Conservation (phyloP, 2,329 filamentous ascomycete species). For the Rhynchosporium graminicola region DNA sequence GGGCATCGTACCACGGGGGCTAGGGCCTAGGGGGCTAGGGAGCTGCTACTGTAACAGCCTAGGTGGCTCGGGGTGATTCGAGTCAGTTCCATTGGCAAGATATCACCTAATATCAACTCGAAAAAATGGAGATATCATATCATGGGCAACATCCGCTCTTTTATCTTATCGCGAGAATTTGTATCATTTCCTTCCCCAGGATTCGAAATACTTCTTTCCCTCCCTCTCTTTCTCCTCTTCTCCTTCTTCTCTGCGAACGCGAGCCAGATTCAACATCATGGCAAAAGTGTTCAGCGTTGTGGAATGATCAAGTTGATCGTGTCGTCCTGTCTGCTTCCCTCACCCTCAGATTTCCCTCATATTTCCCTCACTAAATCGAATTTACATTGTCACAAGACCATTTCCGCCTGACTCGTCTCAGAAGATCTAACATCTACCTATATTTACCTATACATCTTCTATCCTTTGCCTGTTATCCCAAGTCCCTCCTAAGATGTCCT, state of each 20-base stretch:
- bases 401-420: not conserved
- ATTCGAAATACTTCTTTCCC: too few relatives aligned
- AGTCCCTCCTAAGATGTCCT: constrained; percentile 17
- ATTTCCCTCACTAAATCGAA: too few relatives aligned
- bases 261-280: too few relatives aligned
- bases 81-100: not conserved
- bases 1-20: not conserved
- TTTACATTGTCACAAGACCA: not conserved
- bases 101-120: constrained; percentile 6
- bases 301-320: not conserved
- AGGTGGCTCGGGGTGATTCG: too few relatives aligned
- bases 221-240: too few relatives aligned
- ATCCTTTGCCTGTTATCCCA: not conserved
- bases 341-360: not conserved
- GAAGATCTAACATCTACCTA: not conserved
- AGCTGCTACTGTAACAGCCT: not conserved
- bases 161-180: constrained; percentile 11
- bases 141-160: not conserved
- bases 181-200: not conserved
- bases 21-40: not conserved
- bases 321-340: not conserved
- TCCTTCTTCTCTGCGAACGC: not conserved
- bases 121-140: constrained; percentile 3
- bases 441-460: not conserved
- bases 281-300: not conserved